Evolutionary conservation across 1,284 basidiomycete genomes (phyloP).

Genomic region (Bondarzewia mesenterica): DNA sequence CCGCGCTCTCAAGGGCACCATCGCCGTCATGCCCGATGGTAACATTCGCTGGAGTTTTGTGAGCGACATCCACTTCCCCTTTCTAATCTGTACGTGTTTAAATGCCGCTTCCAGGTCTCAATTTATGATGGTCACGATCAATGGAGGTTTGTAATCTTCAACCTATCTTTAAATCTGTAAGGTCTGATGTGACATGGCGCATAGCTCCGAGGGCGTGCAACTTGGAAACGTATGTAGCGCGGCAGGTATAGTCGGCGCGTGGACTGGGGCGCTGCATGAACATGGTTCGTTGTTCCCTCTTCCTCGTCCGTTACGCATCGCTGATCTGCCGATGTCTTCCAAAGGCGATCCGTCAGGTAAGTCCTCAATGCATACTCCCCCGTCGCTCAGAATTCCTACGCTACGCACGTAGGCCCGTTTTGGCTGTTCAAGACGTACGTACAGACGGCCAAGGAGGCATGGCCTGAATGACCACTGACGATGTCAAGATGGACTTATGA

Average conservation of each 20-base stretch:
- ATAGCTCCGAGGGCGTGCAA: slow-evolving; percentile 54
- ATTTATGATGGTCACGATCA: slow-evolving; percentile 39
- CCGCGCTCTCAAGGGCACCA: slow-evolving; percentile 42
- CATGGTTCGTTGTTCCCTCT: slow-evolving; percentile 30
- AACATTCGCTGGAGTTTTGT: slow-evolving; percentile 59
- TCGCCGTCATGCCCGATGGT: slow-evolving; percentile 44
- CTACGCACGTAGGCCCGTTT: slow-evolving; percentile 38
- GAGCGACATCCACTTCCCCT: slow-evolving; percentile 18
- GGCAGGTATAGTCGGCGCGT: slow-evolving; percentile 54
- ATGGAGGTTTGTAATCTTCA: slow-evolving; percentile 39
- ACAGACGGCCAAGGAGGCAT: neutral
- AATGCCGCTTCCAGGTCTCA: slow-evolving; percentile 31
- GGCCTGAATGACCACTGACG: neutral
- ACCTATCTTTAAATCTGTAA: neutral
- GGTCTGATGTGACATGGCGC: neutral
- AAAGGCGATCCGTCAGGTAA: slow-evolving; percentile 54
- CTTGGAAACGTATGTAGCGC: slow-evolving; percentile 54
- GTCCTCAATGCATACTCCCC: no score
- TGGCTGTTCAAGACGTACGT: slow-evolving; percentile 49
- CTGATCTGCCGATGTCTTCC: neutral
- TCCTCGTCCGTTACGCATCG: neutral
- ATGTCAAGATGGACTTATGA: no score
- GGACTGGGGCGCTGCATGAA: slow-evolving; percentile 54
- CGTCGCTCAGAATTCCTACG: no score
- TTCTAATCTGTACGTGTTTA: neutral